Base-by-base conservation (phyloP, 352 stramenopile species). In the Pythium vanterpoolii region DNA sequence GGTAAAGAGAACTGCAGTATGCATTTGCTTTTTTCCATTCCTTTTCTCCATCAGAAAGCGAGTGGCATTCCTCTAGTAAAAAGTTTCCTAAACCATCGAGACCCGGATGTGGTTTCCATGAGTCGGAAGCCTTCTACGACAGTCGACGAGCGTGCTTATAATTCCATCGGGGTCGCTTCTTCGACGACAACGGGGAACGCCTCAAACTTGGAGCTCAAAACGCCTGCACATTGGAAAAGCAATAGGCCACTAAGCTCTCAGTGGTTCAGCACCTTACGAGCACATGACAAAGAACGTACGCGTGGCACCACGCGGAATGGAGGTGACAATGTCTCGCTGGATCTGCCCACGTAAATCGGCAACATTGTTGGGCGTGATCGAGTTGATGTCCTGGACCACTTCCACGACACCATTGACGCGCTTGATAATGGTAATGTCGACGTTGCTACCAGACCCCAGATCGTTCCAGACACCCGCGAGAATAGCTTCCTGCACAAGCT, bases 401-500 rank as follows among this genome's bases (percentile, higher is more conserved):
- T 92, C 79, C 27, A 92, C 83, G 50, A 87, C 79, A 85, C 76
- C 69, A 59, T 93, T 77, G 66, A 90, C 74, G 54, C 76, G 91
- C 62, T 96, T 90, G 73, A 99, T 98, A 34, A 98, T 92, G 62
- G 87, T 98, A 42, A 98, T 72, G 68, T 99, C 96, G 40, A 98
- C 93, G 80, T 99, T 99, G 68, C 77, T 97, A 27, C 97, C 96
- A 48, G 86, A 98, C 45, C 97, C 97, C 34, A 99, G 74, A 76
- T 99, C 97, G 76, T 99, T 99, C 73, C 98, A 99, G 63, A 99
- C 90, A 74, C 97, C 97, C 1, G 96, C 95, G 19, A 97, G 64
- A 64, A 99, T 99, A 9, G 96, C 91, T 23, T 98, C 77, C 63
- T 98, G 86, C 38, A 99, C 97, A 48, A 99, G 76, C 51, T 91